Evolutionary conservation across 2,329 filamentous ascomycete species (phyloP).

Genomic region (Sphaceloma murrayae): DNA sequence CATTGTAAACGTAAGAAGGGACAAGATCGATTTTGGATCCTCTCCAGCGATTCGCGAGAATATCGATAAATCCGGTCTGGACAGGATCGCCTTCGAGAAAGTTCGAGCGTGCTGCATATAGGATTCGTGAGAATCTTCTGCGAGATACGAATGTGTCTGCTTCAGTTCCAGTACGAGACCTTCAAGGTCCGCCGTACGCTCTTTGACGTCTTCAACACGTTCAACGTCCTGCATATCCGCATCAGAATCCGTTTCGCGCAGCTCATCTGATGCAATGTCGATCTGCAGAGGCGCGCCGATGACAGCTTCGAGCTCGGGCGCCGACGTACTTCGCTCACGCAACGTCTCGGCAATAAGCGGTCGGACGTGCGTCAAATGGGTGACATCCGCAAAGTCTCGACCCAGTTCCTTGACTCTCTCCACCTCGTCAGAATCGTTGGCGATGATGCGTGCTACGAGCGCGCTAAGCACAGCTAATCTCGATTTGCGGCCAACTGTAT

Average conservation of each 20-base stretch:
- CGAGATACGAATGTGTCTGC: slow-evolving; percentile 52
- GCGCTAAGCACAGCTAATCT: slow-evolving; percentile 25
- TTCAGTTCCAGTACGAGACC: too few relatives aligned
- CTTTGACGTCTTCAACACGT: neutral
- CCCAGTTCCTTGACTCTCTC: neutral
- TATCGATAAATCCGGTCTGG: neutral
- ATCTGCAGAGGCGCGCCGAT: neutral
- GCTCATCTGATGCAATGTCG: neutral
- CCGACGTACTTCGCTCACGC: neutral
- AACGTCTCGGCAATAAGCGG: neutral
- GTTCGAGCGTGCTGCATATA: too few relatives aligned
- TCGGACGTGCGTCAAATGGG: neutral
- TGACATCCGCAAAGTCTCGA: neutral
- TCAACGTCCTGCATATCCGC: neutral
- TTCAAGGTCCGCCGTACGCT: too few relatives aligned
- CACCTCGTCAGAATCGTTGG: too few relatives aligned
- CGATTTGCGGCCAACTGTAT: neutral
- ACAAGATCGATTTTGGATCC: slow-evolving; percentile 29
- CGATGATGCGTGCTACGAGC: too few relatives aligned
- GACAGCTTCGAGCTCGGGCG: neutral
- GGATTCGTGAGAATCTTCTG: too few relatives aligned
- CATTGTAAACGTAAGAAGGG: slow-evolving; percentile 67
- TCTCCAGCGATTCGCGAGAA: neutral
- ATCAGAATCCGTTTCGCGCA: neutral
- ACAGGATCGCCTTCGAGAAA: neutral